Conservation (phyloP, 257 asterid species). For the Solanum pennellii region DNA sequence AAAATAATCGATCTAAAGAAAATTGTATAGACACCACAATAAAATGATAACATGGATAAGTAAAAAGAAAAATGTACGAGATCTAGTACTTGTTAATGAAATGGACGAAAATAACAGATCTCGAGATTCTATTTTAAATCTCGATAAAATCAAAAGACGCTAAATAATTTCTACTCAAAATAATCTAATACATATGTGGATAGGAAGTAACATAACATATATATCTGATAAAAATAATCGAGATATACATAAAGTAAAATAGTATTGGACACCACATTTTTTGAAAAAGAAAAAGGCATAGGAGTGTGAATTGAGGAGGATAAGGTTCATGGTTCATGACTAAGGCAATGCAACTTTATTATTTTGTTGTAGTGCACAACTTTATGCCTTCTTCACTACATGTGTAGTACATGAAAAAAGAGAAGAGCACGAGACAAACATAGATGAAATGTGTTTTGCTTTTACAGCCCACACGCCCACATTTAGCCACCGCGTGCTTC, state of each 20-base stretch:
- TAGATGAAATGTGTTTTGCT: slow-evolving; percentile 8
- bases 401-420: neutral
- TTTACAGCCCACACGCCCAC: slow-evolving; percentile 21
- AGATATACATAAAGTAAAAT: neutral
- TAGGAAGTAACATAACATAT: neutral
- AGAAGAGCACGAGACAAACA: slow-evolving; percentile 12
- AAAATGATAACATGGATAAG: neutral
- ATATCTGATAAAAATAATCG: neutral
- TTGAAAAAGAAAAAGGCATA: neutral
- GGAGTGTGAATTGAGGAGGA: neutral
- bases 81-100: neutral
- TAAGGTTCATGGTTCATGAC: neutral
- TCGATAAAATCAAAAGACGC: neutral
- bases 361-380: neutral
- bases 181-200: neutral
- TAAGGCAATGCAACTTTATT: neutral
- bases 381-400: neutral
- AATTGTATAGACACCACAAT: neutral
- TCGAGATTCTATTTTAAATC: neutral
- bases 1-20: neutral
- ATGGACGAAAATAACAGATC: neutral
- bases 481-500: slow-evolving; percentile 12
- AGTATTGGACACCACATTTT: neutral
- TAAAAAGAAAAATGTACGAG: neutral
- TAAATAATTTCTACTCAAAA: neutral